A percentile compares a stretch with the other conserved stretches of the same genome.
phyloP scores from a whole-genome alignment of 1,139 yeast species.

The Diutina pseudorugosa region DNA sequence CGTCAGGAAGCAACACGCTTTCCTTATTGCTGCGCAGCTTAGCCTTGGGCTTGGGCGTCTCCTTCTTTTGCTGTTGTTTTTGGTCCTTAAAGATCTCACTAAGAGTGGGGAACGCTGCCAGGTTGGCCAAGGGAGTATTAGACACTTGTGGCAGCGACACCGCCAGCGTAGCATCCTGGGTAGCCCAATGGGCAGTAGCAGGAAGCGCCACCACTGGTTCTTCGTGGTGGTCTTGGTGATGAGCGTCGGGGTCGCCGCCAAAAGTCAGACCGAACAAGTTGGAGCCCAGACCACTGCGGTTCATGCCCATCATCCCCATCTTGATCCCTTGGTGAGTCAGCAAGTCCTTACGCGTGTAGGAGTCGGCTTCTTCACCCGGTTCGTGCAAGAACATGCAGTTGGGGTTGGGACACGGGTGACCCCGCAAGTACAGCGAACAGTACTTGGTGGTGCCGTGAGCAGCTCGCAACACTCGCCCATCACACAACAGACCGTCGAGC shows the following conservation, averaged over 20 bases:
- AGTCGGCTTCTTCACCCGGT: constrained; percentile 98
- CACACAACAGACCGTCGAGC: constrained; percentile 88
- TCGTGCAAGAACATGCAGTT: constrained; percentile 98
- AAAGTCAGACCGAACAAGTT: constrained; percentile 6
- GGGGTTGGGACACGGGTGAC: constrained; percentile 96
- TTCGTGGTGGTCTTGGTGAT: not conserved
- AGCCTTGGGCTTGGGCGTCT: constrained; percentile 15
- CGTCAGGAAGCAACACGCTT: constrained; percentile 21
- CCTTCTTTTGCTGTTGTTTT: constrained; percentile 21
- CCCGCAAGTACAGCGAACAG: constrained; percentile 89
- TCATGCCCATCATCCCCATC: constrained; percentile 37
- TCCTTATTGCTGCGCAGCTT: constrained; percentile 14
- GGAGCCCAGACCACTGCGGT: constrained; percentile 8
- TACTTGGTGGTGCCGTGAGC: constrained; percentile 98
- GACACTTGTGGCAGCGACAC: constrained; percentile 25
- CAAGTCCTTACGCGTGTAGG: constrained; percentile 86
- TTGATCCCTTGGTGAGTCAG: constrained; percentile 68
- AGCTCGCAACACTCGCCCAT: constrained; percentile 77
- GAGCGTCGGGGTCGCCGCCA: not conserved
- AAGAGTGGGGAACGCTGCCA: constrained; percentile 61
- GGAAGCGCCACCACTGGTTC: constrained; percentile 30
- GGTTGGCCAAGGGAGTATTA: constrained; percentile 29
- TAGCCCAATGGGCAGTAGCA: constrained; percentile 49
- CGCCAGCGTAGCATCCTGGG: constrained; percentile 13
- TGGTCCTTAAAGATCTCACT: constrained; percentile 47